Conservation (phyloP, 805 yeast genomes). For the Wilhelminamyces savonicus region DNA sequence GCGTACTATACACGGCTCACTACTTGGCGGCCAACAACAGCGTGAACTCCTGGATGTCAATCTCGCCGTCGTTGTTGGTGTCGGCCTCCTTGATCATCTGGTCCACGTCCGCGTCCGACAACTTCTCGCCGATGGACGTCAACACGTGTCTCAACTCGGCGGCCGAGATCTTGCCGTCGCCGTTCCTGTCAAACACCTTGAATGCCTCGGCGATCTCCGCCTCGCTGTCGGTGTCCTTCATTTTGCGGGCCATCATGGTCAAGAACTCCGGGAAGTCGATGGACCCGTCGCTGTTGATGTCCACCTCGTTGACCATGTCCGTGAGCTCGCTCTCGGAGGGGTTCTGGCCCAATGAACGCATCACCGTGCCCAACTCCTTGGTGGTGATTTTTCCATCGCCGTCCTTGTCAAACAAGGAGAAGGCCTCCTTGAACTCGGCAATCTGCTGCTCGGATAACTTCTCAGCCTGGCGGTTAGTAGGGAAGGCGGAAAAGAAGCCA, state of each 20-base stretch:
- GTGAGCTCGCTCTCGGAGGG: slow-evolving; percentile 95
- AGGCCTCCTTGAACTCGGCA: slow-evolving; percentile 96
- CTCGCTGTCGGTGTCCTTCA: slow-evolving; percentile 95
- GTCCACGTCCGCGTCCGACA: slow-evolving; percentile 94
- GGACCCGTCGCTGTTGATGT: slow-evolving; percentile 85
- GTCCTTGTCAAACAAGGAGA: slow-evolving; percentile 93
- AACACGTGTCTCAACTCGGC: slow-evolving; percentile 95
- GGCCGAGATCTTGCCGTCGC: slow-evolving; percentile 94
- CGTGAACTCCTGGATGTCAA: slow-evolving; percentile 94
- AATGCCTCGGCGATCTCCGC: slow-evolving; percentile 97
- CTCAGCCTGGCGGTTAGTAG: slow-evolving; percentile 48
- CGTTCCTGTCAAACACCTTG: slow-evolving; percentile 94
- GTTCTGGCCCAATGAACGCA: slow-evolving; percentile 98
- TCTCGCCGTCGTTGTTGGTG: slow-evolving; percentile 93
- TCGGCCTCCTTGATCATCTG: slow-evolving; percentile 97
- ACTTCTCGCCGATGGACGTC: slow-evolving; percentile 95
- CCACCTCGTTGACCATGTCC: slow-evolving; percentile 96
- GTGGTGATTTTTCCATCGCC: slow-evolving; percentile 96
- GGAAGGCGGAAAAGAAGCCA: no score
- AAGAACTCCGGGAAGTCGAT: slow-evolving; percentile 44
- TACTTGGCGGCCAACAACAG: slow-evolving; percentile 76
- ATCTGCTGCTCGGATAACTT: slow-evolving; percentile 94
- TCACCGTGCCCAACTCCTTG: slow-evolving; percentile 92
- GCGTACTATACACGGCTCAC: no score
- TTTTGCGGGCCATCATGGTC: slow-evolving; percentile 48